Percentiles rank a stretch among this genome's conserved stretches.
Evolutionary conservation across 495 filamentous ascomycete species (phyloP).

Genomic region (Hyphodiscus hymeniophilus): DNA sequence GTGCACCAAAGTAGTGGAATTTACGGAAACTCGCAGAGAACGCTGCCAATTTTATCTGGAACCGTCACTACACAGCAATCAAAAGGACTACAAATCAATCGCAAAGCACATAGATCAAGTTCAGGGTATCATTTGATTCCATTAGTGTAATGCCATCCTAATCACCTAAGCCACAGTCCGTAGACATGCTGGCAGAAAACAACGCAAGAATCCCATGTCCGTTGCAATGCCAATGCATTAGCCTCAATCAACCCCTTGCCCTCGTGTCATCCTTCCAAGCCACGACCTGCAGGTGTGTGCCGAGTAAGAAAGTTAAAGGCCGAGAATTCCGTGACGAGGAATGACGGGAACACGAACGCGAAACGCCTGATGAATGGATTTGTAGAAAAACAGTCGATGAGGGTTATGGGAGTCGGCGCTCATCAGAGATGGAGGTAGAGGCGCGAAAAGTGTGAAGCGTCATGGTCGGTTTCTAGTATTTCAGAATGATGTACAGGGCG

Average conservation of each 20-base stretch:
- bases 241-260: conserved; percentile 1
- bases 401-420: conserved; percentile 9
- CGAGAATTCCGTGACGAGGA: conserved; percentile 13
- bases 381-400: conserved; percentile 4
- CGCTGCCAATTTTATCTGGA: too few species aligned
- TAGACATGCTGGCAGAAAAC: conserved; percentile 11
- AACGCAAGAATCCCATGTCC: neutral
- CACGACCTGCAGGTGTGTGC: conserved; percentile 2
- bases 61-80: too few species aligned
- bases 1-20: too few species aligned
- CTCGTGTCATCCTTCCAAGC: neutral
- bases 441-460: neutral
- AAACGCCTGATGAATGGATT: conserved; percentile 8
- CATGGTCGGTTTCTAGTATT: conserved; percentile 31
- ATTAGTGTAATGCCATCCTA: conserved; percentile 37
- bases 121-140: conserved; percentile 7
- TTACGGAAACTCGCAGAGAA: too few species aligned
- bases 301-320: conserved; percentile 2
- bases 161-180: conserved; percentile 42
- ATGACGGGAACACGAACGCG: neutral
- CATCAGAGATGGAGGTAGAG: conserved; percentile 4
- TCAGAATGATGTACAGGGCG: conserved; percentile 56
- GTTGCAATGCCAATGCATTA: neutral
- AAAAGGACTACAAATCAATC: too few species aligned
- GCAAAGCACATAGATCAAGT: too few species aligned